Percentiles rank a stretch among this genome's conserved stretches.
Conservation (phyloP, 2,329 filamentous ascomycete genomes). For the Colletotrichum phormii region DNA sequence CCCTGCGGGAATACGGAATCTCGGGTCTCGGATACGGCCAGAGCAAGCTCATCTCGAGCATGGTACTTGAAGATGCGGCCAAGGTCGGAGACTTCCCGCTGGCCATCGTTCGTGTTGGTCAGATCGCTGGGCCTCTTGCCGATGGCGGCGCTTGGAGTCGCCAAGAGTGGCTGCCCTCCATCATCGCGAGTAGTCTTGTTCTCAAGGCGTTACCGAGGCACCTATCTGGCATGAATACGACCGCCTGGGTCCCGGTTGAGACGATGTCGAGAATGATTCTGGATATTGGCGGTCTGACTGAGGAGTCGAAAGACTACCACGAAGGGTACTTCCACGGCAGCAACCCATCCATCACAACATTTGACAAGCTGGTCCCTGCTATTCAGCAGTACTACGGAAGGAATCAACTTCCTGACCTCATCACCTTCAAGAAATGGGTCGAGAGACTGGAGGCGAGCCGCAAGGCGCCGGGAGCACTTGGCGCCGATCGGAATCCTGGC, state of each 20-base stretch:
- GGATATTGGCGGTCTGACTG: constrained; percentile 52
- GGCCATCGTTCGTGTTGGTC: constrained; percentile 32
- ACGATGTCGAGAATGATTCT: constrained; percentile 57
- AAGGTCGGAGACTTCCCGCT: constrained; percentile 22
- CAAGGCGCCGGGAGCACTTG: constrained; percentile 44
- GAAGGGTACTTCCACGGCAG: constrained; percentile 26
- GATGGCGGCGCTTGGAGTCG: constrained; percentile 27
- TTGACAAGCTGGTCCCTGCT: constrained; percentile 52
- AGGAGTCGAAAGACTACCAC: constrained; percentile 21
- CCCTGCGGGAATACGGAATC: constrained; percentile 13
- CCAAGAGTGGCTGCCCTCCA: constrained; percentile 36
- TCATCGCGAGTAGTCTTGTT: constrained; percentile 56
- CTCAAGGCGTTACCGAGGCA: constrained; percentile 58
- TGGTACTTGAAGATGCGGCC: constrained; percentile 31
- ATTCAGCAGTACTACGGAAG: constrained; percentile 54
- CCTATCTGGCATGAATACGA: constrained; percentile 54
- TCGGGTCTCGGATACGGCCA: constrained; percentile 29
- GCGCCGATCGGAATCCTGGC: constrained; percentile 57
- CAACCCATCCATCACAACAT: constrained; percentile 56
- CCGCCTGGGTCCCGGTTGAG: constrained; percentile 69
- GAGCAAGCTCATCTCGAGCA: constrained; percentile 31
- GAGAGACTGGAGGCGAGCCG: constrained; percentile 54
- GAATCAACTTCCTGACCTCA: constrained; percentile 49
- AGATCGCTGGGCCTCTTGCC: constrained; percentile 34
- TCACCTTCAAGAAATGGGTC: constrained; percentile 60